Percentiles rank a stretch among this genome's conserved stretches.
Conservation (phyloP, 345 rosid genomes). For the Hevea brasiliensis region DNA sequence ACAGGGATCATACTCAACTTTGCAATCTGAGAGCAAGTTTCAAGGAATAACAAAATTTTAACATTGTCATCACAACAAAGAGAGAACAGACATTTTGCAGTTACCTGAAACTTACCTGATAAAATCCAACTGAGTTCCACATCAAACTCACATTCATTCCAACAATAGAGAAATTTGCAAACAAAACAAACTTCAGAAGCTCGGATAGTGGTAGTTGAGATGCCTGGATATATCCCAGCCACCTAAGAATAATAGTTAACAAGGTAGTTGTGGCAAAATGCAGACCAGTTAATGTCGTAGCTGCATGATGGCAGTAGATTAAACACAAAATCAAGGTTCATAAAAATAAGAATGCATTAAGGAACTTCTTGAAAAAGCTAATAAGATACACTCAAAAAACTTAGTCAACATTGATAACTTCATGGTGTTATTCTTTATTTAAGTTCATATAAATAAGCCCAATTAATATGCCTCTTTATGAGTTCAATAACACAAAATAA, state of each 20-base stretch:
- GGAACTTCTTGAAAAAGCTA: conserved; percentile 2
- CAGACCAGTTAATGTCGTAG: conserved; percentile 96
- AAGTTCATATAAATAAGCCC: neutral
- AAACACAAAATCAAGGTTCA: conserved; percentile 25
- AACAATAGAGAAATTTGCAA: conserved; percentile 95
- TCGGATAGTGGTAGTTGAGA: conserved; percentile 68
- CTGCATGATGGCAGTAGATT: conserved; percentile 45
- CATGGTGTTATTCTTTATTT: neutral
- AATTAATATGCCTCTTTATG: neutral
- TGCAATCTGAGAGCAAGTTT: conserved; percentile 64
- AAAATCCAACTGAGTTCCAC: conserved; percentile 99
- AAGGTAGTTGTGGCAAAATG: conserved; percentile 94
- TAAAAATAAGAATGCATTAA: neutral
- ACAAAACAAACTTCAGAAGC: conserved; percentile 77
- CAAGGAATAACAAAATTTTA: neutral
- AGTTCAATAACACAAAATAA: conserved; percentile 1
- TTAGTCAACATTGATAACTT: neutral
- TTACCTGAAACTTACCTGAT: conserved; percentile 59
- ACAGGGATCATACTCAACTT: conserved; percentile 97
- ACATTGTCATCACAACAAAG: conserved; percentile 7
- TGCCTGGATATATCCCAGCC: conserved; percentile 85
- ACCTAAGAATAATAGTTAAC: conserved; percentile 66
- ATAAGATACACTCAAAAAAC: neutral
- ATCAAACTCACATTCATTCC: conserved; percentile 98
- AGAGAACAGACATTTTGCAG: neutral